Evolutionary conservation across 2,329 filamentous ascomycete species (phyloP).

Genomic region (Colletotrichum plurivorum): DNA sequence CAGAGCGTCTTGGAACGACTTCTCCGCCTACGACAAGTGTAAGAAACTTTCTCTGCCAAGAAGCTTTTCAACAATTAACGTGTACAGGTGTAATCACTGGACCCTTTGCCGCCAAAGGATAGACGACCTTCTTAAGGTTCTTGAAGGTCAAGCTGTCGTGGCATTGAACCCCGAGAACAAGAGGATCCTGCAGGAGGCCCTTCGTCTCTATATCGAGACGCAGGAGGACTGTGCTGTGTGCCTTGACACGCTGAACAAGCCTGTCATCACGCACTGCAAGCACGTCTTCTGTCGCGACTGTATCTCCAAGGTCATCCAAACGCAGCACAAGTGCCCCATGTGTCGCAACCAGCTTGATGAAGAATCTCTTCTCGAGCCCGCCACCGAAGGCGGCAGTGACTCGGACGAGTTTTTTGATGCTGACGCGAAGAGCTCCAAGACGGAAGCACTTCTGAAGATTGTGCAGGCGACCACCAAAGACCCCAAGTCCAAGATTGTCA

Average conservation of each 20-base stretch:
- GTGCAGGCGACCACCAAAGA: conserved; percentile 78
- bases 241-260: conserved; percentile 77
- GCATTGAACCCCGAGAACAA: conserved; percentile 80
- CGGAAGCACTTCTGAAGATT: conserved; percentile 83
- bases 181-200: conserved; percentile 79
- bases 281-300: conserved; percentile 84
- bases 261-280: conserved; percentile 88
- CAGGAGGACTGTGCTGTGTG: conserved; percentile 90
- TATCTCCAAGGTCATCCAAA: conserved; percentile 80
- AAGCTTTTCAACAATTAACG: conserved; percentile 39
- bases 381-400: conserved; percentile 65
- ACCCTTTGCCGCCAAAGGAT: conserved; percentile 82
- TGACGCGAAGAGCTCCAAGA: conserved; percentile 83
- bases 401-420: conserved; percentile 69
- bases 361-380: conserved; percentile 74
- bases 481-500: conserved; percentile 75
- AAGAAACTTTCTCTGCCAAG: conserved; percentile 47
- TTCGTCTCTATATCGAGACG: conserved; percentile 82
- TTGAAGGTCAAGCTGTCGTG: conserved; percentile 78
- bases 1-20: conserved; percentile 85
- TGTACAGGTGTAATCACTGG: conserved; percentile 85
- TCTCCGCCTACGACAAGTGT: conserved; percentile 84
- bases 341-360: conserved; percentile 79
- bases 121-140: conserved; percentile 77
- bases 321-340: conserved; percentile 87